Base-by-base conservation (phyloP, 768 basidiomycete genomes). In the Kwoniella dendrophila region DNA sequence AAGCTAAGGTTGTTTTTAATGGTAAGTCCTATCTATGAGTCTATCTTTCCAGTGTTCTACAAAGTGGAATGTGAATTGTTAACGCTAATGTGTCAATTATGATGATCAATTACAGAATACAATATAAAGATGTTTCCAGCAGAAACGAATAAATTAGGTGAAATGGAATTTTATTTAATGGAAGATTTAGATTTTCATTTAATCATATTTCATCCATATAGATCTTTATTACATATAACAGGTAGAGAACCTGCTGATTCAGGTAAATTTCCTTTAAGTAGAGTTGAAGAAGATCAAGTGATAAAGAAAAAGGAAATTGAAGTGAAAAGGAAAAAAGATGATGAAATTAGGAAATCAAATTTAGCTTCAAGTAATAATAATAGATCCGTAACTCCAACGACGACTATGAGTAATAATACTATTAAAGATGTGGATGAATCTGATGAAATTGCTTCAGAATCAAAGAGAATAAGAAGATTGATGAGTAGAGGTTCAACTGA, bases 111-210 rank as follows among this genome's bases (percentile, higher is more conserved):
- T 22, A 16, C 61, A 81, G 86, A 86, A 20, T 90, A 90, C 71
- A 85, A 84, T 4, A 82, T 89, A 74, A 88, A 89, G 73, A 80
- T 84, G n/a, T 95, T 96, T 73, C 86, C 90, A 0, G 84, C 88
- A 0, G 93, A 96, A 74, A 89, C 94, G 71, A 85, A 88, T 11
- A 93, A 92, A 73, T 82, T 99, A 14, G 96, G 94, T 3, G 96
- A 99, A 78, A 97, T 97, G 94, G 95, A 98, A 76, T 98, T 98
- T 81, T 98, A 95, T 81, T 86, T 98, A 10, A 88, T 99, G 24
- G 92, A 92, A 73, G 94, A 99, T 75, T 85, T 98, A 27, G 93
- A 96, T 77, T 97, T 95, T 72, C 92, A 98, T 79, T 82, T 99
- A 43, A 85, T 88, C 56, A 85, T 97, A 7, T 97, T 92, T 77